Base-by-base conservation (phyloP, 139 green algal genomes). In the Coelastrella sp. region DNA sequence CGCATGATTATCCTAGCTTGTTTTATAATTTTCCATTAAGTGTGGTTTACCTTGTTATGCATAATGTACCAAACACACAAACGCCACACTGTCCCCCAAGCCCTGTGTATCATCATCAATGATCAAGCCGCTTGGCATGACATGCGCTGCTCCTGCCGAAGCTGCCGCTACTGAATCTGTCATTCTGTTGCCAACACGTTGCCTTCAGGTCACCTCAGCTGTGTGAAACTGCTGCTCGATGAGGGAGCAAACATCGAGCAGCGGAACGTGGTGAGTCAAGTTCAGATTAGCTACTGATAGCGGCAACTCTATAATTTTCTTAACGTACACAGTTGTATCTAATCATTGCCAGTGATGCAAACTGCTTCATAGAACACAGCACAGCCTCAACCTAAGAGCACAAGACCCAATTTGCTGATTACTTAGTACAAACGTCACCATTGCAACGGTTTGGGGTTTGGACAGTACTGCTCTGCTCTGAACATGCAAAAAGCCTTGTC, bases 191-290 rank as follows among this genome's bases (percentile, higher is more conserved):
- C 11, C 45, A 57, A 57, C 15, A 13, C 45, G 15, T 34, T 43
- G 35, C 51, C 38, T 19, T 30, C 89, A 96, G 94, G 94, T 32
- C 95, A 98, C 79, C 81, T 93, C 15, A 40, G 91, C 11, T 91
- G 90, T 27, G 91, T 92, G 64, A 91, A 92, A 85, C 86, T 98
- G 74, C 89, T 98, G 77, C 88, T 98, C 66, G 84, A 93, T 11
- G 94, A 98, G 82, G 95, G 95, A 4, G 95, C 95, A 13, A 91
- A 97, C 88, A 94, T 98, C 45, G 94, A 98, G 77, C 95, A 98
- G 89, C 92, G 95, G 57, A 97, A 96, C 48, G 95, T 98, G 90
- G 92, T 97, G 79, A 41, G 91, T n/a, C 17, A 30, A 19, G 21
- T 15, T 57, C 48, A 57, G 17, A 57, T 57, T 15, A 57, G 48